Conservation (phyloP, 495 filamentous ascomycete species). For the Chaetomium fimeti region DNA sequence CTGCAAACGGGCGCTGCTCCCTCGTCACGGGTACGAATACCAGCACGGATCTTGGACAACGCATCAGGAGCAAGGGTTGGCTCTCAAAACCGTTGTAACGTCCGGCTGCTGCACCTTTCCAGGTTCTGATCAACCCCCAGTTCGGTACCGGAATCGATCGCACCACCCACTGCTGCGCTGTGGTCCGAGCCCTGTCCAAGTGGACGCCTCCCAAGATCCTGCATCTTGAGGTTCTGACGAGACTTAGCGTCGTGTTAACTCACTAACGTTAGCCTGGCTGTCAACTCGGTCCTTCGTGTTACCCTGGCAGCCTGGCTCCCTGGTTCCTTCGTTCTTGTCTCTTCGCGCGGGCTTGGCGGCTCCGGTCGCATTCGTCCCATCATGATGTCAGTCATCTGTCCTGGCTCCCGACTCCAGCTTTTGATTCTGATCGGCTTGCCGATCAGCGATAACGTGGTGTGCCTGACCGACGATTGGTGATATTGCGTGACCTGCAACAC, state of each 20-base stretch:
- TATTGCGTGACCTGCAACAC: slow-evolving; percentile 1
- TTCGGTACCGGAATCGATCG: slow-evolving; percentile 28
- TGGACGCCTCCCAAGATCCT: slow-evolving; percentile 25
- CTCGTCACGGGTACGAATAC: neutral
- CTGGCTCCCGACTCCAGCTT: neutral
- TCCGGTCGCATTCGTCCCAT: neutral
- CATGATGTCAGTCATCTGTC: slow-evolving; percentile 15
- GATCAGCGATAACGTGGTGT: neutral
- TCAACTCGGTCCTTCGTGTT: slow-evolving; percentile 5
- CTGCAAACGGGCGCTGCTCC: neutral
- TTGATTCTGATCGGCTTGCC: slow-evolving; percentile 8
- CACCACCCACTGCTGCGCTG: slow-evolving; percentile 12
- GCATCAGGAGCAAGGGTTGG: neutral
- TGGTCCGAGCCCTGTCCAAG: slow-evolving; percentile 11
- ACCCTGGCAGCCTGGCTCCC: neutral
- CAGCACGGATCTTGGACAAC: neutral
- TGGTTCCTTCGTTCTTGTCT: neutral
- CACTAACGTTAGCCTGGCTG: neutral
- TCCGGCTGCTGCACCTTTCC: slow-evolving; percentile 5
- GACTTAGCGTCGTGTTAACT: neutral
- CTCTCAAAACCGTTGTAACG: slow-evolving; percentile 18
- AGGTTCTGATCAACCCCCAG: slow-evolving; percentile 20
- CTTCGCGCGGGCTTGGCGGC: too few relatives aligned
- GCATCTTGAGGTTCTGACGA: slow-evolving; percentile 24
- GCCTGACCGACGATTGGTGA: neutral